Conservation (phyloP, 257 asterid genomes). For the Penstemon newberryi region DNA sequence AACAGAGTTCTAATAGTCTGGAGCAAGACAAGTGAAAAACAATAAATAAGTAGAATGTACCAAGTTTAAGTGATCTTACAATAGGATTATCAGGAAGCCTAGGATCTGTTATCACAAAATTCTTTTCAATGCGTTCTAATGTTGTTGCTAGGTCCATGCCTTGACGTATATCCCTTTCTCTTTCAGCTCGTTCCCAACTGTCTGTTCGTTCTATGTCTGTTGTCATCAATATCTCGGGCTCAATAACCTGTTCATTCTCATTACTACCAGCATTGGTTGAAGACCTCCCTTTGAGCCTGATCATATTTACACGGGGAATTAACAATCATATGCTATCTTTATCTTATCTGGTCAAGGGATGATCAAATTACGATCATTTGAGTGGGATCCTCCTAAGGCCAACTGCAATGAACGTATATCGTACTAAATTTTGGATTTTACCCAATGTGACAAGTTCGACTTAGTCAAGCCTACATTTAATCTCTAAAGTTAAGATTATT, state of each 20-base stretch:
- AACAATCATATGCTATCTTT: slow-evolving; percentile 17
- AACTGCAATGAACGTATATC: no score
- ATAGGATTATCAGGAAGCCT: slow-evolving; percentile 97
- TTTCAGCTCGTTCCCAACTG: slow-evolving; percentile 83
- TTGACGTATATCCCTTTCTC: slow-evolving; percentile 95
- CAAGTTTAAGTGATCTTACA: slow-evolving; percentile 48
- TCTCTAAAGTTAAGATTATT: no score
- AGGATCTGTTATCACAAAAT: slow-evolving; percentile 96
- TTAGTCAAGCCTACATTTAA: no score
- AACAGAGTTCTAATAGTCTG: no score
- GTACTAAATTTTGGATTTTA: no score
- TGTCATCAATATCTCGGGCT: slow-evolving; percentile 83
- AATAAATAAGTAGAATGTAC: background rate
- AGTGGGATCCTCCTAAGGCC: background rate
- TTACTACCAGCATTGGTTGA: slow-evolving; percentile 39
- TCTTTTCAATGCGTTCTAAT: slow-evolving; percentile 94
- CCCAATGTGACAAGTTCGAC: no score
- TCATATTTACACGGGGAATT: slow-evolving; percentile 17
- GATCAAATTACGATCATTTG: background rate
- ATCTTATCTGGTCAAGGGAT: background rate
- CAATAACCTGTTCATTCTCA: slow-evolving; percentile 48
- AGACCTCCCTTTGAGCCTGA: slow-evolving; percentile 65
- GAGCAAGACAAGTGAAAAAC: background rate
- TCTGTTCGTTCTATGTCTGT: slow-evolving; percentile 52
- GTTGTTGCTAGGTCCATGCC: slow-evolving; percentile 98